Conservation (phyloP, 2,329 filamentous ascomycete genomes). For the Fonsecaea erecta region DNA sequence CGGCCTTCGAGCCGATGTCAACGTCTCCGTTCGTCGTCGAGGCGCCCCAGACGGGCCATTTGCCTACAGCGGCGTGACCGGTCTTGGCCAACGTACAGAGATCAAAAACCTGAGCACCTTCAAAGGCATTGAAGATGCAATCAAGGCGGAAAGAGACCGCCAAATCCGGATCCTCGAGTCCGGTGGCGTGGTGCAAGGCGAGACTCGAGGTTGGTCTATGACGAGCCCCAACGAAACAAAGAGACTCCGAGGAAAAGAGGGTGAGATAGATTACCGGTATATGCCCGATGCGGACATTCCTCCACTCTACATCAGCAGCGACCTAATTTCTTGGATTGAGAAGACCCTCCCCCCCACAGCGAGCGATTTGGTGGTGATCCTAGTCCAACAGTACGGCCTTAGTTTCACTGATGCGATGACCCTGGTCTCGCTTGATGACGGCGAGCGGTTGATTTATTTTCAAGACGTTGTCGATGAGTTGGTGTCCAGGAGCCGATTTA, state of each 20-base stretch:
- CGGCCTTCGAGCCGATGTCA: slow-evolving; percentile 89
- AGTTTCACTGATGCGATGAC: slow-evolving; percentile 82
- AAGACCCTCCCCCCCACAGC: slow-evolving; percentile 71
- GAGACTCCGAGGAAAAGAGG: slow-evolving; percentile 86
- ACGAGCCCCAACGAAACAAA: slow-evolving; percentile 76
- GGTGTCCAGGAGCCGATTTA: slow-evolving; percentile 37
- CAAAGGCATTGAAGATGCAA: slow-evolving; percentile 92
- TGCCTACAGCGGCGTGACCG: slow-evolving; percentile 62
- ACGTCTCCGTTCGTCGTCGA: slow-evolving; percentile 79
- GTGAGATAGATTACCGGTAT: slow-evolving; percentile 95
- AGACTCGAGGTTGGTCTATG: slow-evolving; percentile 91
- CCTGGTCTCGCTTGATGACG: slow-evolving; percentile 75
- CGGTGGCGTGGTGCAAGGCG: slow-evolving; percentile 76
- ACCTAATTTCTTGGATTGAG: slow-evolving; percentile 69
- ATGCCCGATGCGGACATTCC: slow-evolving; percentile 95
- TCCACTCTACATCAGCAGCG: slow-evolving; percentile 73
- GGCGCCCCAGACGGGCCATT: slow-evolving; percentile 52
- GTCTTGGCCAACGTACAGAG: slow-evolving; percentile 85
- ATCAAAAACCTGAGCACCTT: slow-evolving; percentile 97
- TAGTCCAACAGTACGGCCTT: slow-evolving; percentile 69
- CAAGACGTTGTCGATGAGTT: slow-evolving; percentile 50
- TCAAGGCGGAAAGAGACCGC: slow-evolving; percentile 85
- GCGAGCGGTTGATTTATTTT: slow-evolving; percentile 81
- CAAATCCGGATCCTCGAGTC: slow-evolving; percentile 80
- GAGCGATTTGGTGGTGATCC: slow-evolving; percentile 68